Percentiles rank a stretch among this genome's conserved stretches.
phyloP scores from a whole-genome alignment of 371 early-diverging fungal genomes.

The Mortierella sp. region DNA sequence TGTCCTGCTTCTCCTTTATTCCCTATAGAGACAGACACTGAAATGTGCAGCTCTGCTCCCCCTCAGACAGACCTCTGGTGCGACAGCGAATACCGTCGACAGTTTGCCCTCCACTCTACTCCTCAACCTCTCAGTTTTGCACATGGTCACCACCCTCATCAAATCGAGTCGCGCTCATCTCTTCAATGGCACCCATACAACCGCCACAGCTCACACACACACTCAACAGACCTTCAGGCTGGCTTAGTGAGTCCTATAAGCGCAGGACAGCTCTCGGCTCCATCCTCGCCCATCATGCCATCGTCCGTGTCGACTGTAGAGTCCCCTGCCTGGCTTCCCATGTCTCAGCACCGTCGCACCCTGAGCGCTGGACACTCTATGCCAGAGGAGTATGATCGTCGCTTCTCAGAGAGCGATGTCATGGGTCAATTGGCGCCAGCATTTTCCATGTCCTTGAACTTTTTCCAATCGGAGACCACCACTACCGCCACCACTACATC shows the following conservation, averaged over 20 bases:
- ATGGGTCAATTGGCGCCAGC: conserved; percentile 25
- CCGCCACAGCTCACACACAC: conserved; percentile 22
- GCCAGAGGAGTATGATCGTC: conserved; percentile 29
- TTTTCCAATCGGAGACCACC: conserved; percentile 10
- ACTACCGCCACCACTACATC: background rate
- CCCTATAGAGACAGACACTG: background rate
- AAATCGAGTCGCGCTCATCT: conserved; percentile 11
- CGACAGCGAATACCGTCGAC: background rate
- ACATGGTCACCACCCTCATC: conserved; percentile 10
- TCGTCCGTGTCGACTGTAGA: conserved; percentile 5
- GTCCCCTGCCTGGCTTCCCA: conserved; percentile 14
- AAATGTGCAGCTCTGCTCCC: background rate
- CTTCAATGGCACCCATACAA: conserved; percentile 41
- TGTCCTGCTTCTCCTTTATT: background rate
- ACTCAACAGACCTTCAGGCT: background rate
- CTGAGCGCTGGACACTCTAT: conserved; percentile 21
- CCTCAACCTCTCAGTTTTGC: background rate
- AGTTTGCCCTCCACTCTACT: background rate
- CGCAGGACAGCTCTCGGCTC: conserved; percentile 33
- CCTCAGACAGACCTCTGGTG: background rate
- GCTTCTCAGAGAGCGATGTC: conserved; percentile 35
- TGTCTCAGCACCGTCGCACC: conserved; percentile 44
- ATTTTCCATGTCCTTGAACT: conserved; percentile 17
- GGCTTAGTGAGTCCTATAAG: background rate
- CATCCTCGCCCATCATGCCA: conserved; percentile 31